These are phyloP conservation scores for Dalbergia oliveri DNA, from an alignment of 306 rosid species.

Conservation along the genomic window DNA sequence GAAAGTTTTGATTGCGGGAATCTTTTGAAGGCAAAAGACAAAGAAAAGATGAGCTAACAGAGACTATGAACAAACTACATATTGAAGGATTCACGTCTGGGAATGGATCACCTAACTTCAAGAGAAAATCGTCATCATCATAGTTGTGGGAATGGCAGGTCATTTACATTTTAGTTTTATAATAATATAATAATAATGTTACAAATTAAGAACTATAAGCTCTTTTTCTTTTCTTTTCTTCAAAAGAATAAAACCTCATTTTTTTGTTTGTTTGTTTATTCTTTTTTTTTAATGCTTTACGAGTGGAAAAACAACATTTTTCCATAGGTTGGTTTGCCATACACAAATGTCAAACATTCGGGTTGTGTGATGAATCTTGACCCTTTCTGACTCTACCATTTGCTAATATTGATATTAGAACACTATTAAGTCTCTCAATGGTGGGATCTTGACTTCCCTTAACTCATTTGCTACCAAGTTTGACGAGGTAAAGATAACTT, in stretches of 20 bases:
- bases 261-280: too few relatives aligned
- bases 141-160: slow-evolving; percentile 98
- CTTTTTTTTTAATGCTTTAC: slow-evolving; percentile 39
- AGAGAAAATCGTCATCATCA: slow-evolving; percentile 81
- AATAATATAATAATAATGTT: background rate
- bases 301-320: slow-evolving; percentile 89
- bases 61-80: slow-evolving; percentile 66
- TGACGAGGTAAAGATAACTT: slow-evolving; percentile 73
- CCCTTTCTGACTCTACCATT: slow-evolving; percentile 85
- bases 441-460: slow-evolving; percentile 92
- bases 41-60: slow-evolving; percentile 66
- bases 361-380: slow-evolving; percentile 93
- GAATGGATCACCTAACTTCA: slow-evolving; percentile 58
- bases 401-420: slow-evolving; percentile 90
- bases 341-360: slow-evolving; percentile 63
- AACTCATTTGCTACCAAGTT: slow-evolving; percentile 96
- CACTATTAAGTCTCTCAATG: slow-evolving; percentile 92
- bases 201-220: background rate
- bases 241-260: too few relatives aligned
- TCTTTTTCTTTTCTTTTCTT: too few relatives aligned
- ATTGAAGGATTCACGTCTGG: slow-evolving; percentile 75
- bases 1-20: background rate
- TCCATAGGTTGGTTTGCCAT: slow-evolving; percentile 81
- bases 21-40: slow-evolving; percentile 55
- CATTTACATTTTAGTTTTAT: slow-evolving; percentile 10